Base-by-base conservation (phyloP, 805 yeast genomes). In the Kregervanrija delftensis region DNA sequence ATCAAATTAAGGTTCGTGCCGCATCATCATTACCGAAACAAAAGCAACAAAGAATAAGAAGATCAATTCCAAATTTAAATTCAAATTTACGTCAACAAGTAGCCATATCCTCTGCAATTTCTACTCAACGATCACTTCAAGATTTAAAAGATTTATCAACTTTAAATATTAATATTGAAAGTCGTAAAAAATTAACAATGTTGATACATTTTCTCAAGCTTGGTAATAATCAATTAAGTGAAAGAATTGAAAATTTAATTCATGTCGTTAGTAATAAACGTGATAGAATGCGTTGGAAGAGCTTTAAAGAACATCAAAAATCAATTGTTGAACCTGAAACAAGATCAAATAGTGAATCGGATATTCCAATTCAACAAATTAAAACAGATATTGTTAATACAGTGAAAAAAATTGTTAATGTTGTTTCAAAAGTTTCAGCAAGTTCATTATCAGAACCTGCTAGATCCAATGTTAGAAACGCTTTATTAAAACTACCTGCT, bases 351-450 rank as follows among this genome's bases (percentile, higher is more conserved):
- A 33, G 45, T 37, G 52, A 44, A 28, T 39, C 46, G 31, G 62
- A 58, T 31, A 43, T 52, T 16, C 57, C 58, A 22, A 54, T 60
- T n/a, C 66, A 63, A 48, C 69, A 79, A 38, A 73, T 90, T 33
- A 84, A 86, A 50, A 76, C 81, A 52, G 99, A 91, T 53, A 87
- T 91, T 33, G 82, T 90, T 8, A 76, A 85, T 0, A 93, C 97
- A 0, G 90, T 93, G 22, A 86, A 87, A 60, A 91, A 88, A 59
- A 88, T 89, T 39, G 89, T 90, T 33, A 78, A 81, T 35, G 78
- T 91, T 34, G 85, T 93, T 10, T 86, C 97, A 3, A 86, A 85
- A 50, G 86, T 87, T 53, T 86, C 89, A 1, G 88, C 90, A 0
- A 77, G 72, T 47, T 77, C 88, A 3, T 62, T 84, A 32, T 87